Evolutionary conservation across 2,329 filamentous ascomycete genomes (phyloP).

Genomic region (Alternaria ethzedia): DNA sequence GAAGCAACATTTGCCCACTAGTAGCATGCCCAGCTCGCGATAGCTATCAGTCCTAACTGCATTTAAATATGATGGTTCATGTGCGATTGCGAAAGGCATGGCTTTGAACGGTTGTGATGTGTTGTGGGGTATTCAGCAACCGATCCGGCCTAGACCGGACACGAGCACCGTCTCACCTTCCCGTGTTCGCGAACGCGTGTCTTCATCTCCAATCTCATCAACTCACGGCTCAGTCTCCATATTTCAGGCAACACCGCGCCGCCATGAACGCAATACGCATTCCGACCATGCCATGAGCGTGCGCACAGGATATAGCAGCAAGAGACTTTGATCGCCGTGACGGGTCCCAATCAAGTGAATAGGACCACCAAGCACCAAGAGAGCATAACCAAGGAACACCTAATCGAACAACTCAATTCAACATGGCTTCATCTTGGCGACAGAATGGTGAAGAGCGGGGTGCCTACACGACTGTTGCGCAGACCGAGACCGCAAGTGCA

Average conservation of each 20-base stretch:
- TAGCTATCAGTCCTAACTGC: background rate
- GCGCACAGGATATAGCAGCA: background rate
- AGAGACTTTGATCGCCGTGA: background rate
- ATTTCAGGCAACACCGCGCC: background rate
- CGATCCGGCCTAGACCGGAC: slow-evolving; percentile 8
- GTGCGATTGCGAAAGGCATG: background rate
- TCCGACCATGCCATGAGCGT: background rate
- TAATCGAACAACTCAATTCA: background rate
- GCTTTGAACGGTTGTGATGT: background rate
- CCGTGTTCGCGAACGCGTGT: slow-evolving; percentile 4
- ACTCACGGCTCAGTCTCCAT: background rate
- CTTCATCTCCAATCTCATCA: slow-evolving; percentile 3
- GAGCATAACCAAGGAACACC: background rate
- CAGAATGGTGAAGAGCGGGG: slow-evolving; percentile 25
- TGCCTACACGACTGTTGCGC: slow-evolving; percentile 41
- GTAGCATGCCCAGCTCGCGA: background rate
- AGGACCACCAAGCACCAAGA: background rate
- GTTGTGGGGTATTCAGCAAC: slow-evolving; percentile 18
- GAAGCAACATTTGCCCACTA: background rate
- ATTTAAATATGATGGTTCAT: background rate
- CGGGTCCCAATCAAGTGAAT: background rate
- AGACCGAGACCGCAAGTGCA: slow-evolving; percentile 31
- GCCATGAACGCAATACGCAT: background rate
- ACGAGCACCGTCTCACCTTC: slow-evolving; percentile 12
- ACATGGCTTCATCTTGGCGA: slow-evolving; percentile 33